Evolutionary conservation across 176 grass and related monocot species (phyloP).

Genomic region (Carex myosuroides): DNA sequence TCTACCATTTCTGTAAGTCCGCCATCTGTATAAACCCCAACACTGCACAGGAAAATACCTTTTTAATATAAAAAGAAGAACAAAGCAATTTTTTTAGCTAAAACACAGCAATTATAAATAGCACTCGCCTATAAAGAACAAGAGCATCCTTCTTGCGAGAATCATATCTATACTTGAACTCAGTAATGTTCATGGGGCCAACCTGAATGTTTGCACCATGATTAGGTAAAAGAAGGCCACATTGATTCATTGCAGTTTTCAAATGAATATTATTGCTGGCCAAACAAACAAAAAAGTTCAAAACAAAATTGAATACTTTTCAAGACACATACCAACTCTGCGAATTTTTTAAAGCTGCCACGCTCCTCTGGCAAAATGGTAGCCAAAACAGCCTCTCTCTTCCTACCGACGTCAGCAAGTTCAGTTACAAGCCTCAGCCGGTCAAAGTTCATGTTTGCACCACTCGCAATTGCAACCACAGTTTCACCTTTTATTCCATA

Average conservation of each 20-base stretch:
- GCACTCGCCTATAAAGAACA: slow-evolving; percentile 75
- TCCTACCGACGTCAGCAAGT: slow-evolving; percentile 91
- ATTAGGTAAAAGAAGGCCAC: slow-evolving; percentile 13
- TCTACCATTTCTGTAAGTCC: slow-evolving; percentile 66
- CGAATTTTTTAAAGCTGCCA: slow-evolving; percentile 90
- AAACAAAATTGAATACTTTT: neutral
- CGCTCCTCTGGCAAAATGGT: slow-evolving; percentile 77
- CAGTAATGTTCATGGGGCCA: slow-evolving; percentile 95
- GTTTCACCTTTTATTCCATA: slow-evolving; percentile 79
- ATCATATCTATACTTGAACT: slow-evolving; percentile 99
- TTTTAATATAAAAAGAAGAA: neutral
- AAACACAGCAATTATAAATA: neutral
- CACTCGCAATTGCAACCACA: slow-evolving; percentile 88
- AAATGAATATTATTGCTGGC: neutral
- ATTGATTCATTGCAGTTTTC: neutral
- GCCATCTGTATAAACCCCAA: slow-evolving; percentile 80
- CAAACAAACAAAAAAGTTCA: neutral
- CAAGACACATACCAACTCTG: slow-evolving; percentile 41
- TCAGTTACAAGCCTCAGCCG: slow-evolving; percentile 83
- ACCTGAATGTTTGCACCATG: slow-evolving; percentile 46
- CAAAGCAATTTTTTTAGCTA: neutral
- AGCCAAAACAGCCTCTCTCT: slow-evolving; percentile 79
- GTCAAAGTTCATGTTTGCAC: slow-evolving; percentile 99
- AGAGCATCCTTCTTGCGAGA: slow-evolving; percentile 66
- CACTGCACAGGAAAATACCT: slow-evolving; percentile 48